Percentiles rank a stretch among this genome's conserved stretches.
Evolutionary conservation across 306 rosid species (phyloP).

Genomic region (Prunus padus): DNA sequence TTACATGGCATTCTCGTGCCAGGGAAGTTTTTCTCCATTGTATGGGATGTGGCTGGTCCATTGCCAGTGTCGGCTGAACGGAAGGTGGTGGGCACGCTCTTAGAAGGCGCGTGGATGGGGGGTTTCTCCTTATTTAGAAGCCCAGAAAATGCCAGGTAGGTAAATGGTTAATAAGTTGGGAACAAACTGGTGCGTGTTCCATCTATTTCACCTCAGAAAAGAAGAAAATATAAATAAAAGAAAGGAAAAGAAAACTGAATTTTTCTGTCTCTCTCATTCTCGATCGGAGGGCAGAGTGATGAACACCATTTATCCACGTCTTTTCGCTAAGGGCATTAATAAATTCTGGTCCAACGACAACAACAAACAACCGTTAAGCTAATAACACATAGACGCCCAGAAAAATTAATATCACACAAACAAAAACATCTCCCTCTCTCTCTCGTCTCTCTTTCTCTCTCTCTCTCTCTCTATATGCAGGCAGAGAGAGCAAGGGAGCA

Average conservation of each 20-base stretch:
- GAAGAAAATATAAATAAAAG: not conserved
- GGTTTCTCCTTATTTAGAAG: not conserved
- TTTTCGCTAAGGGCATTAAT: not conserved
- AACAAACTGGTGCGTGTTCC: not conserved
- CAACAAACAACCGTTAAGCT: not conserved
- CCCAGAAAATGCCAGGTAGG: not conserved
- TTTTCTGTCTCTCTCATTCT: too few relatives aligned
- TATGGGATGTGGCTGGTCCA: too few relatives aligned
- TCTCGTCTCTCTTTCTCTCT: not conserved
- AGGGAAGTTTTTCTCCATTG: too few relatives aligned
- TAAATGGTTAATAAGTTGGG: not conserved
- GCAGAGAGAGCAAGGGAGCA: not conserved
- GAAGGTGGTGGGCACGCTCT: too few relatives aligned
- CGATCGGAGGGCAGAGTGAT: not conserved
- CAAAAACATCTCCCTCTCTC: not conserved
- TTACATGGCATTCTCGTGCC: too few relatives aligned
- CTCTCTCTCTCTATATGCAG: not conserved
- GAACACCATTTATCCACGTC: slow-evolving; percentile 7
- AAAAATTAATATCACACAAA: too few relatives aligned
- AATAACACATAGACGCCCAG: not conserved
- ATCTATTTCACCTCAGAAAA: not conserved
- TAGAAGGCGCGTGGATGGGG: not conserved
- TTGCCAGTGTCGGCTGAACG: too few relatives aligned
- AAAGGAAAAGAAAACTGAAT: not conserved
- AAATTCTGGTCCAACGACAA: not conserved